Conservation (phyloP, 164 flowering plant genomes). For the Vitis rupestris region DNA sequence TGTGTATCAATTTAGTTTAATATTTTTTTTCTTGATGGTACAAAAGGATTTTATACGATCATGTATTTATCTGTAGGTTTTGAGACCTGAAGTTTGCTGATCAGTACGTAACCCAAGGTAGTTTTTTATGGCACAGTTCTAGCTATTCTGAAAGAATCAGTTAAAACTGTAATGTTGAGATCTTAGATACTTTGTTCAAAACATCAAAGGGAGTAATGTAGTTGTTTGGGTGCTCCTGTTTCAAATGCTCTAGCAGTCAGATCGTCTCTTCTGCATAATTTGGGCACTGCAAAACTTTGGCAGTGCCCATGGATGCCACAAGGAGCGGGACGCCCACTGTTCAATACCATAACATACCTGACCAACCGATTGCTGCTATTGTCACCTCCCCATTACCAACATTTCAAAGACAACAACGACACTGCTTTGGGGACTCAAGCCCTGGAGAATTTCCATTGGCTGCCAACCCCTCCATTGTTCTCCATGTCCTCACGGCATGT, state of each 20-base stretch:
- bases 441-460: constrained; percentile 95
- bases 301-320: constrained; percentile 99
- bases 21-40: not conserved
- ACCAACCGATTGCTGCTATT: constrained; percentile 58
- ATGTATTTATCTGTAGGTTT: constrained; percentile 36
- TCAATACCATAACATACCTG: constrained; percentile 72
- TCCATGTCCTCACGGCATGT: constrained; percentile 88
- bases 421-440: constrained; percentile 71
- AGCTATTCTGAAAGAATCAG: not conserved
- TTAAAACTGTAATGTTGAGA: not conserved
- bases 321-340: constrained; percentile 70
- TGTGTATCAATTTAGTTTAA: not conserved
- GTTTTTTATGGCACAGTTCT: constrained; percentile 8
- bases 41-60: constrained; percentile 2
- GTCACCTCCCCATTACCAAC: constrained; percentile 46
- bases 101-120: constrained; percentile 25
- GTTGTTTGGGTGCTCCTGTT: constrained; percentile 8
- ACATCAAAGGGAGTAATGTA: constrained; percentile 15
- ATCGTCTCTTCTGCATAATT: constrained; percentile 19
- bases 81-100: constrained; percentile 36
- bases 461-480: constrained; percentile 89
- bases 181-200: not conserved
- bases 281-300: constrained; percentile 66
- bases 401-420: constrained; percentile 68
- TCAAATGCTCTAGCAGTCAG: constrained; percentile 18